phyloP scores from a whole-genome alignment of 2,329 filamentous ascomycete species.

The Diaporthe sp. region DNA sequence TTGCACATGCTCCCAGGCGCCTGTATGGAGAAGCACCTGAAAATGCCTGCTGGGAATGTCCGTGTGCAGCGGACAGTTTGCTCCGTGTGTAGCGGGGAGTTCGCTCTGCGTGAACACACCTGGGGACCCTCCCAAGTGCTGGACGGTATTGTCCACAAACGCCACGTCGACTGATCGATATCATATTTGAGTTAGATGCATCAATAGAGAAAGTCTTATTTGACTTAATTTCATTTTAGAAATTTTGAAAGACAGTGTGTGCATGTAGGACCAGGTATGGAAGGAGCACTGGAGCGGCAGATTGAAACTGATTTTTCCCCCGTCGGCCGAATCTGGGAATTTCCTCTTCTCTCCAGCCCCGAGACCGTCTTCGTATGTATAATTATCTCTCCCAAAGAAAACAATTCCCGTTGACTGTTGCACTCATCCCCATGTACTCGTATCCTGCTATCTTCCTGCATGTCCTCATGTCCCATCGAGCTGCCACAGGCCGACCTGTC shows the following conservation, averaged over 20 bases:
- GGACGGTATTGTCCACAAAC: not conserved
- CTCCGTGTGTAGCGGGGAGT: not conserved
- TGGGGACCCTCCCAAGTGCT: not conserved
- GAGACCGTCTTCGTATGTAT: not conserved
- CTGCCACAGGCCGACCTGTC: not conserved
- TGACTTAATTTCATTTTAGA: not conserved
- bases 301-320: not conserved
- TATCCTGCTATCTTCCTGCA: not conserved
- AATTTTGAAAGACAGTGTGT: not conserved
- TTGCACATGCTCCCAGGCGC: no score
- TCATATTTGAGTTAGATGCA: not conserved
- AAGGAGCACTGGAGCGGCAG: not conserved
- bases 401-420: not conserved
- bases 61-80: not conserved
- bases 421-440: not conserved
- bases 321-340: not conserved
- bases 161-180: not conserved
- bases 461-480: not conserved
- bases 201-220: not conserved
- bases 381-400: not conserved
- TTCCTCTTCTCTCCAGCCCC: not conserved
- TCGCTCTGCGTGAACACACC: not conserved
- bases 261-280: not conserved
- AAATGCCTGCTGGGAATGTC: not conserved
- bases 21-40: not conserved